phyloP scores from a whole-genome alignment of 169 alveolate genomes.

The Plasmodium knowlesi region DNA sequence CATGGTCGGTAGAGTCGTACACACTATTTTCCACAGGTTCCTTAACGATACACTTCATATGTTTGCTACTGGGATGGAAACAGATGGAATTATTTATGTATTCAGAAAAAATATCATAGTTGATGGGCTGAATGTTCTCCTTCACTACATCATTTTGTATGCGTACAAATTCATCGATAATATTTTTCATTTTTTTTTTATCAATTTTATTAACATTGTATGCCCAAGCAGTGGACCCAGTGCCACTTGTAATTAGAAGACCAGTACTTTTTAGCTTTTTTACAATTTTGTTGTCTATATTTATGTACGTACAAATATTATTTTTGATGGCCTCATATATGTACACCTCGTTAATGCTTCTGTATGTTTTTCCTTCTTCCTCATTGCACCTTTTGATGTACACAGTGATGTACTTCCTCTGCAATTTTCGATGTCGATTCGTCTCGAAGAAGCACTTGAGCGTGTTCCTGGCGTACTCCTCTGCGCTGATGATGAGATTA shows the following conservation, averaged over 20 bases:
- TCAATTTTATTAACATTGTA: constrained; percentile 84
- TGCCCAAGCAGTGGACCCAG: constrained; percentile 92
- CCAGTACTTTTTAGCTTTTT: constrained; percentile 83
- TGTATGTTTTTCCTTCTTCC: constrained; percentile 29
- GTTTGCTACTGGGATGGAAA: constrained; percentile 76
- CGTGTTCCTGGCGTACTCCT: constrained; percentile 52
- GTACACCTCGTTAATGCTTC: constrained; percentile 60
- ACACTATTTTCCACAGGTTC: constrained; percentile 78
- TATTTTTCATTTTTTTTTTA: constrained; percentile 76
- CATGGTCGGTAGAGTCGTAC: constrained; percentile 62
- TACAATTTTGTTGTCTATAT: constrained; percentile 78
- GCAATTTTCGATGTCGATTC: constrained; percentile 16
- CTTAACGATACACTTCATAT: constrained; percentile 82
- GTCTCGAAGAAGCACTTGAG: constrained; percentile 38
- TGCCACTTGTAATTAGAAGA: constrained; percentile 84
- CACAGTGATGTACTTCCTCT: constrained; percentile 48
- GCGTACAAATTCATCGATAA: constrained; percentile 64
- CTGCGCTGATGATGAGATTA: constrained; percentile 14
- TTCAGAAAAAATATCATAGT: constrained; percentile 74
- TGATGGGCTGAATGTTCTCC: constrained; percentile 57
- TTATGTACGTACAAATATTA: constrained; percentile 79
- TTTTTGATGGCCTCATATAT: constrained; percentile 63
- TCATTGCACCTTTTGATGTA: constrained; percentile 20
- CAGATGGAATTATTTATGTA: constrained; percentile 78
- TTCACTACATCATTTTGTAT: constrained; percentile 35